Evolutionary conservation across 768 basidiomycete genomes (phyloP).

Genomic region (Cubamyces sp.): DNA sequence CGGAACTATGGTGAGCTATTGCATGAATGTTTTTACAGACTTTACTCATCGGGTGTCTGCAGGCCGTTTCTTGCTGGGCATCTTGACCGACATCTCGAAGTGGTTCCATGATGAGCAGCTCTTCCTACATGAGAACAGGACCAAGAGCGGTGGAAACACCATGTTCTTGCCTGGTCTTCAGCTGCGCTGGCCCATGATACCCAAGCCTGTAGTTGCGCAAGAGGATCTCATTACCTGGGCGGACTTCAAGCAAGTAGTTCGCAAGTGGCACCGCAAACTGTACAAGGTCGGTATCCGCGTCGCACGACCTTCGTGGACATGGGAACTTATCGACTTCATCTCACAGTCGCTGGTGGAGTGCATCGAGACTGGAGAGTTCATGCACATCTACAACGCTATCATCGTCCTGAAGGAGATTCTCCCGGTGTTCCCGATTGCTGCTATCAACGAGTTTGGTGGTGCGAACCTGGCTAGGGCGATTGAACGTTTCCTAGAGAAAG

Average conservation of each 20-base stretch:
- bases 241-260: conserved; percentile 67
- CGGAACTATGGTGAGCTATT: conserved; percentile 83
- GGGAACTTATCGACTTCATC: not conserved
- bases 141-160: conserved; percentile 61
- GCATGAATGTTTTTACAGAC: too few species aligned
- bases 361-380: conserved; percentile 88
- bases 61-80: conserved; percentile 84
- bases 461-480: conserved; percentile 60
- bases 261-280: conserved; percentile 87
- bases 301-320: too few species aligned
- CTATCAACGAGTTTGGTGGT: conserved; percentile 57
- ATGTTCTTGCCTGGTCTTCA: conserved; percentile 73
- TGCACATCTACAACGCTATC: conserved; percentile 98
- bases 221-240: conserved; percentile 70
- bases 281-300: conserved; percentile 52
- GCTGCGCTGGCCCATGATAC: conserved; percentile 44
- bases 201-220: conserved; percentile 46
- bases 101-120: conserved; percentile 81
- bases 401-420: conserved; percentile 90
- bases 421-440: conserved; percentile 81
- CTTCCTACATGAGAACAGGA: conserved; percentile 74
- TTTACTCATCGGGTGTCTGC: too few species aligned
- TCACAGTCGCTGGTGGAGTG: conserved; percentile 76
- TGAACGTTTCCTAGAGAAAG: conserved; percentile 68
- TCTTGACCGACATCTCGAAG: conserved; percentile 74